Evolutionary conservation across 2,329 filamentous ascomycete genomes (phyloP).

Genomic region (Harringtonia aguacate): DNA sequence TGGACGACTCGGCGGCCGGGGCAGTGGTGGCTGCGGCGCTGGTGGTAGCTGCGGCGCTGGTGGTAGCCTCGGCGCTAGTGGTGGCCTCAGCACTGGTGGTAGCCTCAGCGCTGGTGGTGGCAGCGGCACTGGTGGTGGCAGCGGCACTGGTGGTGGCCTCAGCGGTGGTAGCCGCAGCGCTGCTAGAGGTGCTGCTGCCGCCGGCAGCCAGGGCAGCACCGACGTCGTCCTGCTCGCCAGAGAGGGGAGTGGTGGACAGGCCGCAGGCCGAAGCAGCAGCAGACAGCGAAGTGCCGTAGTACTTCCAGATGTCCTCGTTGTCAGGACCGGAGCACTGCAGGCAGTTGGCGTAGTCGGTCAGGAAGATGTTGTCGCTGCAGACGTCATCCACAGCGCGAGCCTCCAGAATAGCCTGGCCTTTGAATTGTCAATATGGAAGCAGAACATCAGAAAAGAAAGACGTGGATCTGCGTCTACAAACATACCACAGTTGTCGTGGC

Average conservation of each 20-base stretch:
- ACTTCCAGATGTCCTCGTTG: slow-evolving; percentile 29
- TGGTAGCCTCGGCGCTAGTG: no score
- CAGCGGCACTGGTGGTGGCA: no score
- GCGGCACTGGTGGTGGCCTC: not conserved
- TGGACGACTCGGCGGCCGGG: no score
- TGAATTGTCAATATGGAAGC: no score
- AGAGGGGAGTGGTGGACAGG: slow-evolving; percentile 14
- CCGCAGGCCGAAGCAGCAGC: slow-evolving; percentile 18
- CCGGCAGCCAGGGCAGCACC: slow-evolving; percentile 9
- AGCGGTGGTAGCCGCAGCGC: slow-evolving; percentile 4
- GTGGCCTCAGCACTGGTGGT: no score
- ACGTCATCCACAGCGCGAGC: slow-evolving; percentile 2
- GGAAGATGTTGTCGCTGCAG: slow-evolving; percentile 25
- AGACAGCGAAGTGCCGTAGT: slow-evolving; percentile 24
- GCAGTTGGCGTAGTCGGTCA: slow-evolving; percentile 26
- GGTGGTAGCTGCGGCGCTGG: no score
- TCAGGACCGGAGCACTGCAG: slow-evolving; percentile 26
- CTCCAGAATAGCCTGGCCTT: slow-evolving; percentile 24
- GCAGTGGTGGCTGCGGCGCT: no score
- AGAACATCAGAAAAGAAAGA: not conserved
- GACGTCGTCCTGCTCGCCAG: slow-evolving; percentile 11
- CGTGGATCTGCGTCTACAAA: no score
- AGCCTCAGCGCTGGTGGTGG: no score
- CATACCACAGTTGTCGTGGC: slow-evolving; percentile 32
- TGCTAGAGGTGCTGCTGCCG: not conserved